Conservation (phyloP, 257 asterid genomes). For the Verbena officinalis region DNA sequence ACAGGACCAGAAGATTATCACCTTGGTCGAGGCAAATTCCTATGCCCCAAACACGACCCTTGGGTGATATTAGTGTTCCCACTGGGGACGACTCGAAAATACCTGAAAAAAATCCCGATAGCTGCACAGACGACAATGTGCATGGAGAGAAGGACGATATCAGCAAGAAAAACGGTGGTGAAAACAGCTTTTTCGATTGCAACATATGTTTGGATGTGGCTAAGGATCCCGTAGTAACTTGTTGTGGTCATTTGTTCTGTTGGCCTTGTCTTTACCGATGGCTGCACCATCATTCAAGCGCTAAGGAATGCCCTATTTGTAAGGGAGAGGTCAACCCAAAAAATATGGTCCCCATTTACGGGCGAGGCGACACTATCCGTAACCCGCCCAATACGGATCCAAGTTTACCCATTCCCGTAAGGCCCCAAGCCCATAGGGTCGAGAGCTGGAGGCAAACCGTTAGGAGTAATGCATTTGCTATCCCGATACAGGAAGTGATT, state of each 20-base stretch:
- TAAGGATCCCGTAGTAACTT: constrained; percentile 69
- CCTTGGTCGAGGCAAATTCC: constrained; percentile 48
- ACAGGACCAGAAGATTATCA: constrained; percentile 40
- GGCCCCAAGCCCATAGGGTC: constrained; percentile 54
- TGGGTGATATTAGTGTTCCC: constrained; percentile 57
- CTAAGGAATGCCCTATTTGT: constrained; percentile 71
- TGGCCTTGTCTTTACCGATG: constrained; percentile 78
- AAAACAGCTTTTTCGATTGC: constrained; percentile 64
- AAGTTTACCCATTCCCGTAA: constrained; percentile 35
- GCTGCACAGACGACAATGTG: constrained; percentile 32
- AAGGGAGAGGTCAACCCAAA: constrained; percentile 66
- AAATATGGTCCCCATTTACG: constrained; percentile 62
- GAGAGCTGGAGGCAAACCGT: constrained; percentile 60
- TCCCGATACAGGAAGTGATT: constrained; percentile 57
- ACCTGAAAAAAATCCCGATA: constrained; percentile 40
- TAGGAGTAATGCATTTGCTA: constrained; percentile 36
- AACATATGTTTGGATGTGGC: constrained; percentile 74
- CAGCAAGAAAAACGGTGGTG: constrained; percentile 45
- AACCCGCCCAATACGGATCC: constrained; percentile 39
- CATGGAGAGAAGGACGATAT: constrained; percentile 46
- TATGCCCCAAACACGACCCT: constrained; percentile 44
- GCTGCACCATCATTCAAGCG: constrained; percentile 62
- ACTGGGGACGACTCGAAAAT: constrained; percentile 42
- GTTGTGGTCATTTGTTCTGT: constrained; percentile 76
- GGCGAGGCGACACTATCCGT: constrained; percentile 42